A percentile compares a stretch with the other conserved stretches of the same genome.
Evolutionary conservation across 164 flowering plant genomes (phyloP).

Genomic region (Paratinospora sagittata): DNA sequence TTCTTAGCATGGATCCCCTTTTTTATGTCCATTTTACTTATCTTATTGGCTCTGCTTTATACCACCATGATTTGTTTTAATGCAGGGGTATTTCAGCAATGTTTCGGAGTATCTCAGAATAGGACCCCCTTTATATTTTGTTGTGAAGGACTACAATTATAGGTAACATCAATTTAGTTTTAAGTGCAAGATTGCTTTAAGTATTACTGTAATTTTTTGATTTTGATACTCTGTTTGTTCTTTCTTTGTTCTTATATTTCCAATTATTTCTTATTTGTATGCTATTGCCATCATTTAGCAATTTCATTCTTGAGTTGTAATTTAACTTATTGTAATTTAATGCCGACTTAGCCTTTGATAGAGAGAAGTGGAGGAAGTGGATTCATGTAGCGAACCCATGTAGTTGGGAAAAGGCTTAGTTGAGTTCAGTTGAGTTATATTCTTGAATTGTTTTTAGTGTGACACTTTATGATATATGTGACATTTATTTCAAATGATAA

Average conservation of each 20-base stretch:
- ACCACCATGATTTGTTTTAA: not conserved
- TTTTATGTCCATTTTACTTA: not conserved
- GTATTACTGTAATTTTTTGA: not conserved
- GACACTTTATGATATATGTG: not conserved
- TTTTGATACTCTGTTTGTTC: not conserved
- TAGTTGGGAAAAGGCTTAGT: too few species aligned
- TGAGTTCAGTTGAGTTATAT: too few species aligned
- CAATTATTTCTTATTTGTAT: too few species aligned
- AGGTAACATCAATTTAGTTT: conserved; percentile 41
- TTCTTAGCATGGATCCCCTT: not conserved
- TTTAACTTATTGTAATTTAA: too few species aligned
- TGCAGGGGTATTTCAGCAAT: conserved; percentile 86
- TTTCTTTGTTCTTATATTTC: not conserved
- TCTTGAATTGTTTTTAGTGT: too few species aligned
- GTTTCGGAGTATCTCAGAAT: conserved; percentile 80
- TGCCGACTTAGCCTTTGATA: too few species aligned
- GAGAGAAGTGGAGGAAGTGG: too few species aligned
- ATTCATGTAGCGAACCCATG: too few species aligned
- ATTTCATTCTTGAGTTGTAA: too few species aligned
- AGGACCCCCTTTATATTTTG: conserved; percentile 95
- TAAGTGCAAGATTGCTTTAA: not conserved
- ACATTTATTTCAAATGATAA: not conserved
- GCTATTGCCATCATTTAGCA: too few species aligned
- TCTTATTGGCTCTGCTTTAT: not conserved
- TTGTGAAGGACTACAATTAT: conserved; percentile 85